Base-by-base conservation (phyloP, 176 grass and related monocot genomes). In the Elymus sibiricus region DNA sequence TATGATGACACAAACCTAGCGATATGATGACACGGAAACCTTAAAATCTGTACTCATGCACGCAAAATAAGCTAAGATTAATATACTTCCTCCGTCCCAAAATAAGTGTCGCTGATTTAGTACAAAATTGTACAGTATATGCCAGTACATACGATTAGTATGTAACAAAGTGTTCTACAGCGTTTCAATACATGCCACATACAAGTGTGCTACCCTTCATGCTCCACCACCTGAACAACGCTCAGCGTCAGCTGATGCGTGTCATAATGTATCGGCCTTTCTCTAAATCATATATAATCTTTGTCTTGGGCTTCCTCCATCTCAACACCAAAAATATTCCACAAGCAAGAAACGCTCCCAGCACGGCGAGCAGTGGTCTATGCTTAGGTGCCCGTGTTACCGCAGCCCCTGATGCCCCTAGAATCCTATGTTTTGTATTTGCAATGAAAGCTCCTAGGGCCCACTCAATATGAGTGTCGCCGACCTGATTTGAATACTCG, bases 241-340 rank as follows among this genome's bases (percentile, higher is more conserved):
- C 70, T 75, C 64, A 81, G 46, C 25, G 64, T 94, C 86, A 94
- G 53, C 84, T 87, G 82, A 94, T 58, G 86, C 58, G 90, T 29
- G 91, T 94, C 28, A 94, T 84, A 51, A 98, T 98, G 77, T 98
- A 98, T 26, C 90, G 83, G 25, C 92, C 93, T 92, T 98, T 98
- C 84, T 98, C 96, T 51, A 98, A 80, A 87, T 98, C 96, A 3
- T 95, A 98, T 84, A 98, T 94, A 58, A 92, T 98, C 72, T 92
- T 98, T 4, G 85, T 88, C 67, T 89, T 89, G 27, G 96, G 90
- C 27, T 79, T 92, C 84, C 82, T 93, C 90, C 90, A 95, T 95
- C 87, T 92, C 63, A 85, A 89, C 73, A 84, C 74, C 46, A 90
- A 68, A 75, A 82, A 80, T 69, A 32, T 38, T 62, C 88, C 82